These are phyloP conservation scores for Gnaphalium uliginosum DNA, from an alignment of 129 eudicot species.

Conservation along the genomic window DNA sequence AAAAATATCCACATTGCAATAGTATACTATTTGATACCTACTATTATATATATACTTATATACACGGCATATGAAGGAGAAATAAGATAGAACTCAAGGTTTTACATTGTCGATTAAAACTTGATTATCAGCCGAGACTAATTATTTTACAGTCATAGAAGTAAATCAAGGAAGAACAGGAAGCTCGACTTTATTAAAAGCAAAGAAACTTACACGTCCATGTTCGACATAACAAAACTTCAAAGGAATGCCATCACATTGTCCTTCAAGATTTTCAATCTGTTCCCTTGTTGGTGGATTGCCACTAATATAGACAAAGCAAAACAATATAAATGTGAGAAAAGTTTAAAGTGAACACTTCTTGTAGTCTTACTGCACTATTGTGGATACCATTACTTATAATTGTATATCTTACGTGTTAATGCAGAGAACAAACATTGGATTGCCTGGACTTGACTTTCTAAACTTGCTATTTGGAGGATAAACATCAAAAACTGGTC, in stretches of 20 bases:
- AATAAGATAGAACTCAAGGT: neutral
- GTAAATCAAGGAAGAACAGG: conserved; percentile 65
- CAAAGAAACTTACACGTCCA: conserved; percentile 77
- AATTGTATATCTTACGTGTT: conserved; percentile 38
- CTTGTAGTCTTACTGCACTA: neutral
- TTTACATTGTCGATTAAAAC: neutral
- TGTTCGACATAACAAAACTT: conserved; percentile 68
- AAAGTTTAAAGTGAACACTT: neutral
- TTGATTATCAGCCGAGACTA: neutral
- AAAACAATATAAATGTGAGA: neutral
- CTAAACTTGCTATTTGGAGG: conserved; percentile 85
- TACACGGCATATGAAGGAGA: neutral
- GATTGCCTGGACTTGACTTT: conserved; percentile 72
- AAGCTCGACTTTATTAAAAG: conserved; percentile 63
- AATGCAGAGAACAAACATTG: conserved; percentile 58
- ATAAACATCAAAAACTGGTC: conserved; percentile 66
- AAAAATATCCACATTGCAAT: neutral
- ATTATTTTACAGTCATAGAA: neutral
- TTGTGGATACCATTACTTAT: neutral
- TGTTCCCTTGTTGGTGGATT: conserved; percentile 60
- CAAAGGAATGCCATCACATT: conserved; percentile 47
- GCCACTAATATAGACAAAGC: conserved; percentile 36
- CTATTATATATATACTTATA: neutral
- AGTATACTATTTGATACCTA: neutral
- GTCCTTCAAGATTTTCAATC: conserved; percentile 56